Evolutionary conservation across 1,284 basidiomycete genomes (phyloP).

Genomic region (Cryptococcus sp.): DNA sequence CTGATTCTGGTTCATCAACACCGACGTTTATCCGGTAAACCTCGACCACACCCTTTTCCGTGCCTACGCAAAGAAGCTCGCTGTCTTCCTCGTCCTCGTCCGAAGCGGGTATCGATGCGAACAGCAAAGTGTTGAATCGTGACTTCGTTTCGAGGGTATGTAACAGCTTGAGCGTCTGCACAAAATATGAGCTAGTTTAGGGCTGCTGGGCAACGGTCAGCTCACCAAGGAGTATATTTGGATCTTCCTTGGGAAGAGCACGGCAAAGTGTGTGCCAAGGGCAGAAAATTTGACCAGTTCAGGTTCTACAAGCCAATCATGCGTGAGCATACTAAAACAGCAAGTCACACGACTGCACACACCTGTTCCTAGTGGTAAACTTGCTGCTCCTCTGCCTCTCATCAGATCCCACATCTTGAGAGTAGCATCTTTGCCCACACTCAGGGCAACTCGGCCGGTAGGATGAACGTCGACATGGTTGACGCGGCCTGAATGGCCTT

Average conservation of each 20-base stretch:
- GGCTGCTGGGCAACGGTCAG: slow-evolving; percentile 6
- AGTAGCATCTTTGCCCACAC: slow-evolving; percentile 85
- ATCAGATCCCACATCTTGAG: slow-evolving; percentile 98
- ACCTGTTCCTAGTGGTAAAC: slow-evolving; percentile 84
- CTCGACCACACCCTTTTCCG: slow-evolving; percentile 80
- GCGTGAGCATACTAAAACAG: background rate
- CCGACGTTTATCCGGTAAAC: slow-evolving; percentile 60
- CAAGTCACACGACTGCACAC: slow-evolving; percentile 19
- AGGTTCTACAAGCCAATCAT: slow-evolving; percentile 62
- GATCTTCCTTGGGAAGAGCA: slow-evolving; percentile 73
- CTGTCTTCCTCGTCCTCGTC: slow-evolving; percentile 52
- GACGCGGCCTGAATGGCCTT: slow-evolving; percentile 89
- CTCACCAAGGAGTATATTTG: slow-evolving; percentile 77
- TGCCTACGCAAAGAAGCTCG: slow-evolving; percentile 69
- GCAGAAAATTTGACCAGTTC: slow-evolving; percentile 82
- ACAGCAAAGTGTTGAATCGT: slow-evolving; percentile 76
- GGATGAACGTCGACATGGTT: slow-evolving; percentile 90
- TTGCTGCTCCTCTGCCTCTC: slow-evolving; percentile 85
- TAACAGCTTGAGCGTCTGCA: slow-evolving; percentile 68
- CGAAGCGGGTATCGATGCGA: slow-evolving; percentile 59
- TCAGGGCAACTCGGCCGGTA: slow-evolving; percentile 84
- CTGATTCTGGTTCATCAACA: slow-evolving; percentile 23
- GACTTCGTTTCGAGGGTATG: slow-evolving; percentile 71
- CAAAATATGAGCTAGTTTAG: background rate
- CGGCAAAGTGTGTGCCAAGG: slow-evolving; percentile 71